Base-by-base conservation (phyloP, 495 filamentous ascomycete genomes). In the Evansstolkia leycettana region DNA sequence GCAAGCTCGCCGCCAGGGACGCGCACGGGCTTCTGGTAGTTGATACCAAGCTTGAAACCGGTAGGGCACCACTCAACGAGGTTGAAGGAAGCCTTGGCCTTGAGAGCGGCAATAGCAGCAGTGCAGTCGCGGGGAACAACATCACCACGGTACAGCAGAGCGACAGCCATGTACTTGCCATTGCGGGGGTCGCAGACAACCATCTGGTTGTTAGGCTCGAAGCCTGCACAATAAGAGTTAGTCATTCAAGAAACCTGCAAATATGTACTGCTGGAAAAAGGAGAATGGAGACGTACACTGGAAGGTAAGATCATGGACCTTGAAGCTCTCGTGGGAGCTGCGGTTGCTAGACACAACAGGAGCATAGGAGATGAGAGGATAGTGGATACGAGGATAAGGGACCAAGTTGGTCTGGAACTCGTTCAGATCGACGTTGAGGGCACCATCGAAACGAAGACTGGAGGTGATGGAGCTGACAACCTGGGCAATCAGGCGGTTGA, bases 401-500 rank as follows among this genome's bases (percentile, higher is more conserved):
- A 92, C 85, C 67, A 93, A 55, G 66, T 93, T 93, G 47, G 85
- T 93, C 70, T 93, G 85, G 73, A 93, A 93, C 58, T 93, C 85
- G 62, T 84, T 87, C 59, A 93, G 60, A 58, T 93, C 85, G 54
- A 93, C 85, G 48, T 93, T 93, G 46, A 93, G 76, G 19, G 82
- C 82, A 52, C 85, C 85, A 45, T 93, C 85, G 50, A 93, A 93
- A 31, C 85, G 80, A 35, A 93, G 75, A 49, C 82, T 88, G 34
- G 83, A 84, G 37, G 85, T 93, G 62, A 93, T 89, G 28, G 83
- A 89, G 58, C 80, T 86, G 55, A 93, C 85, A 34, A 88, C 82
- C 67, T 93, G 85, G 36, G 85, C 85, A 54, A 93, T 89, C 45
- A 93, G 66, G 35, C 83, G 81, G 66, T 93, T 93, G 32, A 93